These are phyloP conservation scores for Musa itinerans DNA, from an alignment of 176 grass and related monocot genomes.

Conservation along the genomic window DNA sequence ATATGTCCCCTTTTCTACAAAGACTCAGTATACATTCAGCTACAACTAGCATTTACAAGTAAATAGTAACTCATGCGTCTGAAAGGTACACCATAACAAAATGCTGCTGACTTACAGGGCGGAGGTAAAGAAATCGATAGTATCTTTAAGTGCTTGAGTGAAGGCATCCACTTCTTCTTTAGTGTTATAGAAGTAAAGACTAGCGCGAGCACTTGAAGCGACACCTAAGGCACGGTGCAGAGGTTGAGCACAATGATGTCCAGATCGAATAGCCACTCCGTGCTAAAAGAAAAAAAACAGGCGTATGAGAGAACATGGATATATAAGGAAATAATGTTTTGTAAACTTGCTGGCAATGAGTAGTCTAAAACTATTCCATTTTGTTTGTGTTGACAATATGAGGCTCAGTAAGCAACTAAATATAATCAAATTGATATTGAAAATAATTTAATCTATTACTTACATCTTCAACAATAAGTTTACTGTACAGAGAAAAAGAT, in stretches of 20 bases:
- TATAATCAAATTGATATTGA: background rate
- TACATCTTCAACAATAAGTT: background rate
- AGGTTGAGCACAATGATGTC: slow-evolving; percentile 88
- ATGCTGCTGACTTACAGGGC: slow-evolving; percentile 14
- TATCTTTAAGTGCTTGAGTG: slow-evolving; percentile 49
- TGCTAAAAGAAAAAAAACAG: slow-evolving; percentile 46
- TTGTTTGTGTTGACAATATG: background rate
- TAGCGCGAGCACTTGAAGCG: slow-evolving; percentile 72
- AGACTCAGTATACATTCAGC: background rate
- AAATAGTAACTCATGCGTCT: background rate
- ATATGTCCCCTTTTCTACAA: no score
- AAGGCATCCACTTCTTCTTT: slow-evolving; percentile 80
- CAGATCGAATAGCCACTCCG: slow-evolving; percentile 71
- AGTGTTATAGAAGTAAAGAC: slow-evolving; percentile 90
- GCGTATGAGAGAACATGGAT: background rate
- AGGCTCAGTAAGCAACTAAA: background rate
- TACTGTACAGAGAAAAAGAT: background rate
- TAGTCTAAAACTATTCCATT: background rate
- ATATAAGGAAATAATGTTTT: background rate
- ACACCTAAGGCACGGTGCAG: slow-evolving; percentile 61
- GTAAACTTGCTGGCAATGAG: background rate
- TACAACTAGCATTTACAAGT: background rate
- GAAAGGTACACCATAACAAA: background rate
- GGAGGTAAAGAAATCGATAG: slow-evolving; percentile 59
- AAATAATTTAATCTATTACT: background rate